Base-by-base conservation (phyloP, 345 rosid genomes). In the Rhizophora apiculata region DNA sequence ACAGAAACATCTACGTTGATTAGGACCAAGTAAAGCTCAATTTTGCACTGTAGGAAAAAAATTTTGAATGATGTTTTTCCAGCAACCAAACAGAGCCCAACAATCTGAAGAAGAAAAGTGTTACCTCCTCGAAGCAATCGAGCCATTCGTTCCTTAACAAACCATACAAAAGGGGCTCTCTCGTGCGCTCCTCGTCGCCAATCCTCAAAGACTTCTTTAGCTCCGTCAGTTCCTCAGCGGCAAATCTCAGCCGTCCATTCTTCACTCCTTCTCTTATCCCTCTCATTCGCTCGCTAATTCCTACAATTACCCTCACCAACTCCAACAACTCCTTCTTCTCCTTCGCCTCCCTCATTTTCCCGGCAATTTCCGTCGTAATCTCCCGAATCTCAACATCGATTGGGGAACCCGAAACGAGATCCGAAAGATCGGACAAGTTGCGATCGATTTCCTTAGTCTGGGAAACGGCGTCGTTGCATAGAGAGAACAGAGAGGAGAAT, bases 101-200 rank as follows among this genome's bases (percentile, higher is more conserved):
- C 18, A 3, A 66, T 6, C 49, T 6, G 13, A 20, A 27, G 53
- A 16, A 19, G 20, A 49, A 31, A 36, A 22, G 59, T 34, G 26
- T 18, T 84, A 92, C 99, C 92, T 87, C 87, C 53, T 95, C 99
- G 69, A 90, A 95, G 80, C 90, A 87, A 73, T 79, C 86, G 21
- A 76, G 70, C 99, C 96, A 95, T 72, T 86, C 89, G 34, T 86
- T 81, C 79, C 91, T 83, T 76, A 95, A 72, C 76, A 95, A 71
- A 37, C 81, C 82, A 20, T 90, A 90, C 1, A 87, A 91, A 21
- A 84, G 70, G 37, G 99, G 99, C 70, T 94, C 97, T 9, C 81
- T 83, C 15, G 57, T 22, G 10, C 73, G 89, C 64, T 82, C 88
- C 69, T 84, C 88, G 36, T 89, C 86, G 29, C 82, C 91, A 62